phyloP scores from a whole-genome alignment of 148 eudicot species.

The Silene conica region DNA sequence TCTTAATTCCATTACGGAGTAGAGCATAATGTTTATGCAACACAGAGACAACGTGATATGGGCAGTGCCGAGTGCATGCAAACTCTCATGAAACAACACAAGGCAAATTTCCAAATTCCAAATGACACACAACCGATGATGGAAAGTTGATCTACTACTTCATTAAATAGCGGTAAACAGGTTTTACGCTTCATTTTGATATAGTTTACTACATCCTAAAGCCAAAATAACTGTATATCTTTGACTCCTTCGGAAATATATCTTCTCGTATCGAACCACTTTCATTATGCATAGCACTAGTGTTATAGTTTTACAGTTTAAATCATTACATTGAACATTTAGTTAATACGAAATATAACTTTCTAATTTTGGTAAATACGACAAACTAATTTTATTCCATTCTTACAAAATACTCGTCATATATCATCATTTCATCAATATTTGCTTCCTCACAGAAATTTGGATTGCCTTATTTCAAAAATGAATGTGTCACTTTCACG shows the following conservation, averaged over 20 bases:
- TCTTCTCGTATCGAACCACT: neutral
- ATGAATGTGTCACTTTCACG: neutral
- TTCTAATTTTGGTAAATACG: neutral
- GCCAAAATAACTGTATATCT: neutral
- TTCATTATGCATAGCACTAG: neutral
- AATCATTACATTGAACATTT: neutral
- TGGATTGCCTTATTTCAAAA: neutral
- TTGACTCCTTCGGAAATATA: neutral
- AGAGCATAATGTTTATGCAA: neutral
- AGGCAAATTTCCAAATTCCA: neutral
- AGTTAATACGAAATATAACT: too few relatives aligned
- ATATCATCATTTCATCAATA: too few relatives aligned
- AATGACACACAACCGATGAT: neutral
- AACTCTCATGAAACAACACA: neutral
- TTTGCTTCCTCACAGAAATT: neutral
- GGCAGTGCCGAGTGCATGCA: neutral
- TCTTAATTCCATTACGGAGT: neutral
- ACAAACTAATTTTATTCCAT: neutral
- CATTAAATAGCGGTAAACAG: too few relatives aligned
- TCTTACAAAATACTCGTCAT: neutral
- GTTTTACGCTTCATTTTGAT: neutral
- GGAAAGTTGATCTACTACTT: too few relatives aligned
- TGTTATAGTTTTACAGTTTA: neutral
- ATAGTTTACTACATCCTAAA: neutral
- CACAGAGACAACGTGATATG: neutral